Evolutionary conservation across 805 yeast genomes (phyloP).

Genomic region (Starmera quercuum): DNA sequence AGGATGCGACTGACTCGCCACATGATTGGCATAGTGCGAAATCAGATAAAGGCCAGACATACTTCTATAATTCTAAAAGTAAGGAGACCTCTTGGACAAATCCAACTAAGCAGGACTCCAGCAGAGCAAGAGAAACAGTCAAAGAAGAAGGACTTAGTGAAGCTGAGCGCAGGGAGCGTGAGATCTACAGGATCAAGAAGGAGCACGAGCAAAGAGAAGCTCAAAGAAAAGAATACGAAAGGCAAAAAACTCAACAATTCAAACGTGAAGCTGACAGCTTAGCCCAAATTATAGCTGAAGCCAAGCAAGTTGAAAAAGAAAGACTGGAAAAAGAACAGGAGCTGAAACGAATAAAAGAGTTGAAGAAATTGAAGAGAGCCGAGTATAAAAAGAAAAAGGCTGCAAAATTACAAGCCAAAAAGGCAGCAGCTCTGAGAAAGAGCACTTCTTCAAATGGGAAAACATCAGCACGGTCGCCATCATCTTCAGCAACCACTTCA

Average conservation of each 20-base stretch:
- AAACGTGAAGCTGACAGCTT: slow-evolving; percentile 17
- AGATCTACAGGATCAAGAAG: slow-evolving; percentile 22
- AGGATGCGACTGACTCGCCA: slow-evolving; percentile 4
- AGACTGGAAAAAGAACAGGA: slow-evolving; percentile 15
- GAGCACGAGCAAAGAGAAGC: slow-evolving; percentile 19
- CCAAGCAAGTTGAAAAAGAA: slow-evolving; percentile 20
- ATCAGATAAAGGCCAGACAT: slow-evolving; percentile 35
- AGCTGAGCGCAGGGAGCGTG: slow-evolving; percentile 18
- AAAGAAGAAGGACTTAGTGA: slow-evolving; percentile 9
- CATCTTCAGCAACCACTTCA: slow-evolving; percentile 1
- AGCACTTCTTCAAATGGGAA: slow-evolving; percentile 6
- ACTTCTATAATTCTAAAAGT: slow-evolving; percentile 38
- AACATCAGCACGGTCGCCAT: background rate
- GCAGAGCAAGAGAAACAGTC: slow-evolving; percentile 5
- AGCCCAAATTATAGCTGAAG: slow-evolving; percentile 32
- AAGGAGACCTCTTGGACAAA: slow-evolving; percentile 52
- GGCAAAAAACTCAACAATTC: slow-evolving; percentile 17
- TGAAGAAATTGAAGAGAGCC: slow-evolving; percentile 24
- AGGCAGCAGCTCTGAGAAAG: slow-evolving; percentile 8
- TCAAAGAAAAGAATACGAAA: slow-evolving; percentile 16
- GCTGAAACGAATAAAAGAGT: slow-evolving; percentile 13
- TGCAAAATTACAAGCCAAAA: slow-evolving; percentile 14
- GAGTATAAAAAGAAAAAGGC: slow-evolving; percentile 23
- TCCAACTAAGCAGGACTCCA: slow-evolving; percentile 29
- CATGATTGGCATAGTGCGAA: slow-evolving; percentile 59